A percentile compares a stretch with the other conserved stretches of the same genome.
phyloP scores from a whole-genome alignment of 164 flowering plant genomes.

The Chloranthus sessilifolius region DNA sequence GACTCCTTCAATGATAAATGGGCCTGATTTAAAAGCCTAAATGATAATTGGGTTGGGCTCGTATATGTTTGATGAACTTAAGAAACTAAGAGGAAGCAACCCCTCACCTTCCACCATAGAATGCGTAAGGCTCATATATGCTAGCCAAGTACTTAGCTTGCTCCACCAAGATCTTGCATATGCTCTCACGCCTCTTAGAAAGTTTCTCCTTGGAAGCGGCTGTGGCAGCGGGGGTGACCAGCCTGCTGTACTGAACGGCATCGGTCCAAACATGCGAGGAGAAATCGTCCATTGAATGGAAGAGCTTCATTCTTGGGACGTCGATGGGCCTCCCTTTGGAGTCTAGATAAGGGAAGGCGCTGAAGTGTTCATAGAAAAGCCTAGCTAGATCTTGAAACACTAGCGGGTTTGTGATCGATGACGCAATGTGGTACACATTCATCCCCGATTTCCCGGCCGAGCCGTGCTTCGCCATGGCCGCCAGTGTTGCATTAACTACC shows the following conservation, averaged over 20 bases:
- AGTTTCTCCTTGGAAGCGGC: conserved; percentile 25
- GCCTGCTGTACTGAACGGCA: conserved; percentile 29
- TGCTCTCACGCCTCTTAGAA: conserved; percentile 38
- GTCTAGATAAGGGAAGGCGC: conserved; percentile 54
- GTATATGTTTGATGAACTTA: background rate
- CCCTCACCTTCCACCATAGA: conserved; percentile 51
- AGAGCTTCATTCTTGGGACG: conserved; percentile 65
- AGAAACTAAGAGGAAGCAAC: background rate
- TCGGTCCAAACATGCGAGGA: conserved; percentile 62
- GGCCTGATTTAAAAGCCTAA: no score
- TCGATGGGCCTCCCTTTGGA: conserved; percentile 55
- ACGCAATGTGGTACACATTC: conserved; percentile 72
- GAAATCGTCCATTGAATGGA: conserved; percentile 70
- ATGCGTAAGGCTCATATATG: conserved; percentile 51
- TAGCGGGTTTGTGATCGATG: conserved; percentile 82
- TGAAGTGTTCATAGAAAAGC: conserved; percentile 58
- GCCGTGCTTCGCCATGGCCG: conserved; percentile 93
- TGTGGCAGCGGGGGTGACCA: conserved; percentile 24
- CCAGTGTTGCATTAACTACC: conserved; percentile 89
- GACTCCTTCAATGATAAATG: no score
- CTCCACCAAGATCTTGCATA: conserved; percentile 59
- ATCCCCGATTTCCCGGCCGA: conserved; percentile 41
- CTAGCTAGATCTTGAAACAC: conserved; percentile 53
- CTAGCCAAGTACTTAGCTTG: conserved; percentile 78
- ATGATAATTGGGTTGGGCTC: no score